Evolutionary conservation across 768 basidiomycete species (phyloP).

Genomic region (Serpula lacrymans): DNA sequence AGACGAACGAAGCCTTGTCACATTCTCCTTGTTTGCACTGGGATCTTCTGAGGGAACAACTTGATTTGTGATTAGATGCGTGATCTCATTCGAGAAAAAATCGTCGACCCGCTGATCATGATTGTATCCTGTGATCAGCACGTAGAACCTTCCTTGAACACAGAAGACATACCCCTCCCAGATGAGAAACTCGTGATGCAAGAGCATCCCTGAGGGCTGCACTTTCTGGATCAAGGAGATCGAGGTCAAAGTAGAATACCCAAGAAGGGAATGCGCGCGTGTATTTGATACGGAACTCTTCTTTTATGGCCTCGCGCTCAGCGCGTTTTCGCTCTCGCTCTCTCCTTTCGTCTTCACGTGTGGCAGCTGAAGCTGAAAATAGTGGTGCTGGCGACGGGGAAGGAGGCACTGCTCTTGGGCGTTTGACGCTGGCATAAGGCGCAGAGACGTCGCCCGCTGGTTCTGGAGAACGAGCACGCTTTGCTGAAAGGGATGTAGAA

Average conservation of each 20-base stretch:
- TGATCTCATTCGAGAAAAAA: conserved; percentile 85
- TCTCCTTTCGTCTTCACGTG: conserved; percentile 36
- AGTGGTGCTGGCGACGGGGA: conserved; percentile 16
- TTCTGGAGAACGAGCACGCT: conserved; percentile 54
- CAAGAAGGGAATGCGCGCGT: conserved; percentile 79
- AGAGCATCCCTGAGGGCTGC: conserved; percentile 39
- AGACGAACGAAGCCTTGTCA: conserved; percentile 28
- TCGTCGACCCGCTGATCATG: conserved; percentile 67
- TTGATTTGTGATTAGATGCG: conserved; percentile 81
- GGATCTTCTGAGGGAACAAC: conserved; percentile 32
- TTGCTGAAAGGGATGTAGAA: conserved; percentile 31
- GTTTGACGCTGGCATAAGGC: conserved; percentile 35
- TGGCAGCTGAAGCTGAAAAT: conserved; percentile 10
- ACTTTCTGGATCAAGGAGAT: conserved; percentile 38
- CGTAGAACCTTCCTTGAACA: conserved; percentile 1
- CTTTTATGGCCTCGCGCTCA: conserved; percentile 53
- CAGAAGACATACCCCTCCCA: conserved; percentile 70
- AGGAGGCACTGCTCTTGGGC: conserved; percentile 34
- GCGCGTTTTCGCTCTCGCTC: conserved; percentile 46
- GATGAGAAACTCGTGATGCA: conserved; percentile 52
- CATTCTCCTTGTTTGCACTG: conserved; percentile 65
- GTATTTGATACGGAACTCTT: conserved; percentile 83
- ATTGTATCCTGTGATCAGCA: conserved; percentile 3
- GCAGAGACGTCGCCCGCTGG: conserved; percentile 28
- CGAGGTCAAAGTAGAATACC: conserved; percentile 83